Evolutionary conservation across 2,329 filamentous ascomycete genomes (phyloP).

Genomic region (Didymella lethalis): DNA sequence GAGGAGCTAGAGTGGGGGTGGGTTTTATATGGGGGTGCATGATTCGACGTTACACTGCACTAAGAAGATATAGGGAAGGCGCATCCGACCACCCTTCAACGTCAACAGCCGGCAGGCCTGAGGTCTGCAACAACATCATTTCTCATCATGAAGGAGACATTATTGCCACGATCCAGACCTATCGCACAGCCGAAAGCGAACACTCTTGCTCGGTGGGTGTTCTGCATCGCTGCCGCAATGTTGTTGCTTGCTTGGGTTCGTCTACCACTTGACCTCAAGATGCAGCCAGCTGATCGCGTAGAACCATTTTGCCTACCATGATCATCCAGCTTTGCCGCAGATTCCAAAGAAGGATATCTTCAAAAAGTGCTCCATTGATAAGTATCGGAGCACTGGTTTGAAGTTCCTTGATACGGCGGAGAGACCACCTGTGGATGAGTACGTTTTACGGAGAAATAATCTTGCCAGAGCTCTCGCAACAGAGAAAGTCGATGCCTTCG

Average conservation of each 20-base stretch:
- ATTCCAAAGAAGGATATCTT: constrained; percentile 35
- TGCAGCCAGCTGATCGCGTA: background rate
- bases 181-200: background rate
- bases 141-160: constrained; percentile 14
- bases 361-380: constrained; percentile 63
- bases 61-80: constrained; percentile 9
- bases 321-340: background rate
- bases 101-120: background rate
- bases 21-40: constrained; percentile 15
- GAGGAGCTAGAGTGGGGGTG: constrained; percentile 14
- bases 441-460: constrained; percentile 63
- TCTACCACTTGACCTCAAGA: background rate
- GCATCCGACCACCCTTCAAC: constrained; percentile 9
- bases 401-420: constrained; percentile 61
- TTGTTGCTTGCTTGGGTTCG: constrained; percentile 17
- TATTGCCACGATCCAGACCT: background rate
- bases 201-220: background rate
- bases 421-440: constrained; percentile 61
- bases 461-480: constrained; percentile 63
- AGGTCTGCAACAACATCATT: constrained; percentile 1
- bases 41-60: constrained; percentile 10
- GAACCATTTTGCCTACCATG: constrained; percentile 8
- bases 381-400: constrained; percentile 57
- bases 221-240: constrained; percentile 10
- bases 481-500: constrained; percentile 64